Base-by-base conservation (phyloP, 345 rosid genomes). In the Corymbia maculata region DNA sequence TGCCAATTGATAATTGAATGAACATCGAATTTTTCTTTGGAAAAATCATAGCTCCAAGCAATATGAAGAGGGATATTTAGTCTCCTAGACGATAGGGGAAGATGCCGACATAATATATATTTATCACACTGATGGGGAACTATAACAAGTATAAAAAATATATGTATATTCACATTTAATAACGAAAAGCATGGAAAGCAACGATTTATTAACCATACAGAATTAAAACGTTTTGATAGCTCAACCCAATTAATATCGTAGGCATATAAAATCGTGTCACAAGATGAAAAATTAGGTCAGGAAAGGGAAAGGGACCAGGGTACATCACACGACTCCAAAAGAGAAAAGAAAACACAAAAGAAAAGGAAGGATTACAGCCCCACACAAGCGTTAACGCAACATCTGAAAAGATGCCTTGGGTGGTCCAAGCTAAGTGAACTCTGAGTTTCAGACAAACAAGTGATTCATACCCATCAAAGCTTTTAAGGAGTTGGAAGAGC, bases 351-450 rank as follows among this genome's bases (percentile, higher is more conserved):
- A 14, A 30, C 1, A 32, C 10, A 17, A 0, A 2, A 6, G 47
- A 44, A 22, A 19, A 9, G 79, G 86, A 84, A 42, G 50, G 52
- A 68, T 47, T 44, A 87, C 82, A 42, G 90, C 85, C 88, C 86
- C 92, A 92, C 89, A 91, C 49, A 87, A 88, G 42, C 49, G 89
- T 91, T 45, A 92, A 90, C 89, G 90, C 92, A 91, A 89, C 93
- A 91, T 92, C 93, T 90, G 91, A 90, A 89, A 92, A 91, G 93
- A 93, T 91, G 94, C 92, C 75, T 79, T 8, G 19, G 52, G 94
- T 93, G 96, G 95, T 94, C 96, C 96, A 92, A 90, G 51, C 68
- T 5, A 36, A 24, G n/a, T 15, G 36, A 24, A 19, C 47, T 86
- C 86, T 88, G 55, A 88, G 87, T 91, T 89, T 88, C 88, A 88